A percentile compares a stretch with the other conserved stretches of the same genome.
Conservation (phyloP, 1,139 yeast genomes). For the Candida dubliniensis region DNA sequence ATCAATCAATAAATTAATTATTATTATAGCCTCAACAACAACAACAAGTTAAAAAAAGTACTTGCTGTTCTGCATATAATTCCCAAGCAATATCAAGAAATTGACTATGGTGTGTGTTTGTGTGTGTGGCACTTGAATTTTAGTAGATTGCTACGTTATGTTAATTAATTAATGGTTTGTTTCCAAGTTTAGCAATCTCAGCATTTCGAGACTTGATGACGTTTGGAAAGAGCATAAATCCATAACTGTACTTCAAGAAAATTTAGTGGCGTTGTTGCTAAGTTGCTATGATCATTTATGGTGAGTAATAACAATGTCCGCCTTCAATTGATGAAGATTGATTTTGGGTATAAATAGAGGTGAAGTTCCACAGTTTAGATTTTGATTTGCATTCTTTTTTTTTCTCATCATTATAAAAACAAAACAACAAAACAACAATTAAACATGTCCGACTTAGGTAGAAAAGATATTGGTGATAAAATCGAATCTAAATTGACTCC, state of each 20-base stretch:
- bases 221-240: neutral
- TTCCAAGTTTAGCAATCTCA: neutral
- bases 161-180: too few relatives aligned
- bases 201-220: neutral
- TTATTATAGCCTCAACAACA: too few relatives aligned
- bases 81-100: neutral
- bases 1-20: too few relatives aligned
- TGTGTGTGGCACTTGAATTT: neutral
- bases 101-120: neutral
- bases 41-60: too few relatives aligned
- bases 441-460: conserved; percentile 45
- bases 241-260: neutral
- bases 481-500: conserved; percentile 38
- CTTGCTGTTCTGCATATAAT: neutral
- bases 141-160: too few relatives aligned
- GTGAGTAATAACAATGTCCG: too few relatives aligned
- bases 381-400: neutral
- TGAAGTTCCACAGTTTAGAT: neutral
- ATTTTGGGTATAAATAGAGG: conserved; percentile 6
- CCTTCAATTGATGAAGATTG: neutral
- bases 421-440: conserved; percentile 2
- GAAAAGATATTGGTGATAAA: conserved; percentile 46
- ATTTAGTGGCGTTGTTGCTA: neutral
- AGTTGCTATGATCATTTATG: conserved; percentile 1
- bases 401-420: conserved; percentile 1